Conservation (phyloP, 441 rosid genomes). For the Rhodomyrtus psidioides region DNA sequence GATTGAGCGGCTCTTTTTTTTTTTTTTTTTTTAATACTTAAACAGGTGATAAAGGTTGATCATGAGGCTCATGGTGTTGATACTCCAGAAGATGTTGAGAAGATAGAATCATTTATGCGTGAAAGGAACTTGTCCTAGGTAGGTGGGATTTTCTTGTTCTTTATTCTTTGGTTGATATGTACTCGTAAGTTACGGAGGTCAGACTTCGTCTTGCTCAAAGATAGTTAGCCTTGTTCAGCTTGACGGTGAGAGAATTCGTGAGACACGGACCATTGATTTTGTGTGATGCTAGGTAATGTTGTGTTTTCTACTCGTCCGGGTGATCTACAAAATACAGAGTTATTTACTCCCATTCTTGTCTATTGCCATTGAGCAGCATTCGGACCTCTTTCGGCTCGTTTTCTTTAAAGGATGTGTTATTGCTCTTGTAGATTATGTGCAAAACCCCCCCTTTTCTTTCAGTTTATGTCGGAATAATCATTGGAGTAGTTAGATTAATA, state of each 20-base stretch:
- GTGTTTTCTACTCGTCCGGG: not conserved
- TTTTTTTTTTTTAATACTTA: not conserved
- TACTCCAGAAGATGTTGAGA: constrained; percentile 63
- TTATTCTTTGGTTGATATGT: not conserved
- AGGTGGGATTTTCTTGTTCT: not conserved
- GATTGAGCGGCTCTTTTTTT: not conserved
- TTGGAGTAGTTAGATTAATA: not conserved
- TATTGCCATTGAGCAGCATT: not conserved
- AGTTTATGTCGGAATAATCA: not conserved
- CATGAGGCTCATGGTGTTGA: constrained; percentile 93
- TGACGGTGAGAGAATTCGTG: not conserved
- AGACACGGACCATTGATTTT: not conserved
- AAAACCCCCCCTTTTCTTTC: not conserved
- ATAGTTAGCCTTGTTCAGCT: not conserved
- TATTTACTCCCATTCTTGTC: not conserved
- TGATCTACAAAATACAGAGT: not conserved
- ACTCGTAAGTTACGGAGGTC: not conserved
- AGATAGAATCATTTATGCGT: constrained; percentile 64
- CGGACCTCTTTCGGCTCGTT: not conserved
- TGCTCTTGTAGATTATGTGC: not conserved
- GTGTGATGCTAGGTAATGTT: not conserved
- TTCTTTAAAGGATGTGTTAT: not conserved
- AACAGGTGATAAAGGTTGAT: constrained; percentile 81
- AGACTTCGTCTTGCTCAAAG: not conserved
- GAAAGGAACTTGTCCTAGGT: constrained; percentile 23